Evolutionary conservation across 805 yeast species (phyloP), one percentile per base, ranked within the genome.

Genomic region (Saccharomycopsis fodiens): DNA sequence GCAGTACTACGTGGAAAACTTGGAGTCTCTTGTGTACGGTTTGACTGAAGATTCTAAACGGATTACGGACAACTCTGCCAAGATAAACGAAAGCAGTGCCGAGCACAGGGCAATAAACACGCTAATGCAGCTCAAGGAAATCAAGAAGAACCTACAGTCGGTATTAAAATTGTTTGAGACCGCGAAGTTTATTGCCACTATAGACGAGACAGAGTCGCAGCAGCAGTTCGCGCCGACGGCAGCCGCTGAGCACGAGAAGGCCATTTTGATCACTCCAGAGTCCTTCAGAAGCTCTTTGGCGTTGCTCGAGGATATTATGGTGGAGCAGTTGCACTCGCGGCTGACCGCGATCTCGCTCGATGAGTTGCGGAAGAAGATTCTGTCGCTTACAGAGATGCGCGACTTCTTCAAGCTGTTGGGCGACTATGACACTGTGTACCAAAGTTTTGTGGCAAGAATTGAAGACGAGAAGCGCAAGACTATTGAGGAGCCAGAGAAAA

Each of bases 101-200:
- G 50, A 39, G 7, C 42, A 44, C 32, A n/a, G 30, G 10, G 44
- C 44, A n/a, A 39, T 48, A 5, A 35, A 43, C 2, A 39, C 41
- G 10, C 37, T 48, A 36, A 39, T 46, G 16, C 20, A 38, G 3
- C 29, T 46, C 31, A 46, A 41, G 29, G 16, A 36, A 29, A 32
- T 44, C 16, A 25, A 38, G 16, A 23, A 32, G 8, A 43, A 35
- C 4, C 35, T 50, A n/a, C 15, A 16, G 6, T 31, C 31, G 17
- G 51, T 50, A 5, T 29, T 16, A 2, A 37, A 41, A 10, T 21
- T 46, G n/a, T 50, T 50, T 30, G 47, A 50, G 30, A 50, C 53
- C 13, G 46, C 51, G 6, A 46, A 44, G 37, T 50, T 50, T 16
- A 46, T 50, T n/a, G 20, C 48, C 30, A 43, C 47, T 4, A 46